phyloP scores from a whole-genome alignment of 2,329 filamentous ascomycete species.

The Xylaria sp. region DNA sequence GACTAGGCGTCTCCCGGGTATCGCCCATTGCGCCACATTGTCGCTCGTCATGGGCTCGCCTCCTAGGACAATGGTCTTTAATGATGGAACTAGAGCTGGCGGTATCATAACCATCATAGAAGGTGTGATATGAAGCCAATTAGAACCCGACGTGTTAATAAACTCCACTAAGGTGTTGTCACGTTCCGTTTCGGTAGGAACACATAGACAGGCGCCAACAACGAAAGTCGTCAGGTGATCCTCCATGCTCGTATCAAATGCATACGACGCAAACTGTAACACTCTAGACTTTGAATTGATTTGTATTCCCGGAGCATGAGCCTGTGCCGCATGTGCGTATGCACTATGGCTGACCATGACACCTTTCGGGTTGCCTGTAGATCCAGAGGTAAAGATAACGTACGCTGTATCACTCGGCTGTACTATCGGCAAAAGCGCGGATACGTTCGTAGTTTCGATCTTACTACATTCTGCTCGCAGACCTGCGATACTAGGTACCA shows the following conservation, averaged over 20 bases:
- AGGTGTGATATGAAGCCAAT: conserved; percentile 26
- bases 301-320: conserved; percentile 21
- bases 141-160: conserved; percentile 12
- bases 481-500: conserved; percentile 7
- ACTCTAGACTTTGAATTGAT: conserved; percentile 14
- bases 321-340: conserved; percentile 16
- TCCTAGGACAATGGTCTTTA: conserved; percentile 22
- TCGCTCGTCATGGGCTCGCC: conserved; percentile 19
- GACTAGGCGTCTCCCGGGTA: conserved; percentile 15
- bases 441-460: background rate
- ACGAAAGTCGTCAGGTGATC: conserved; percentile 20
- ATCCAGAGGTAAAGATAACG: conserved; percentile 21
- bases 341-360: conserved; percentile 19
- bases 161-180: conserved; percentile 20
- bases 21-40: conserved; percentile 24
- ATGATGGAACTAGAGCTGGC: conserved; percentile 5
- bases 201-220: conserved; percentile 24
- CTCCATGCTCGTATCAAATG: conserved; percentile 27
- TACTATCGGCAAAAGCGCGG: conserved; percentile 10
- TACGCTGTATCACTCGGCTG: conserved; percentile 13
- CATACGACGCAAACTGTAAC: conserved; percentile 27
- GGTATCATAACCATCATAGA: conserved; percentile 25
- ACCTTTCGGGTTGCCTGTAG: conserved; percentile 16
- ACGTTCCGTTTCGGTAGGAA: conserved; percentile 24
- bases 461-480: background rate